Percentiles rank a stretch among this genome's conserved stretches.
Conservation (phyloP, 192 early-diverging fungal species). For the Mortierella alpina region DNA sequence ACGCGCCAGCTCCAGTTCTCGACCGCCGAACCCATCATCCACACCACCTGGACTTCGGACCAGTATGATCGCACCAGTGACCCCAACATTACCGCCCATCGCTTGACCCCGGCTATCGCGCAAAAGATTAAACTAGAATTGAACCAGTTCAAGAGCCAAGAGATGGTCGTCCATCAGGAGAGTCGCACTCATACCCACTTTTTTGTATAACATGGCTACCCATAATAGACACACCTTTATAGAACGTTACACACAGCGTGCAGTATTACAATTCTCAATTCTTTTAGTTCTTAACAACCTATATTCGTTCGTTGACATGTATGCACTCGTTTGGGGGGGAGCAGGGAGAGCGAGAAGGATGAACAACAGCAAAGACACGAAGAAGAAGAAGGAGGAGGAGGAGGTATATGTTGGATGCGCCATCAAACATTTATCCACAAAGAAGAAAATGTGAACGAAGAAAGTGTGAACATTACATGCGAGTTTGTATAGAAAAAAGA, state of each 20-base stretch:
- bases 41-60: slow-evolving; percentile 75
- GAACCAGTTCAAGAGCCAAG: slow-evolving; percentile 92
- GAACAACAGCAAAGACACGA: too few species aligned
- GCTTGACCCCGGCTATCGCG: slow-evolving; percentile 86
- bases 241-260: too few species aligned
- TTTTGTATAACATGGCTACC: slow-evolving; percentile 59
- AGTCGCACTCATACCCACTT: slow-evolving; percentile 78
- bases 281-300: too few species aligned
- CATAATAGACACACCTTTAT: background rate
- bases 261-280: background rate
- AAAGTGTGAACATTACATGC: background rate
- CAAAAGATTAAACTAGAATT: slow-evolving; percentile 92
- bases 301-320: background rate
- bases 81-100: slow-evolving; percentile 78
- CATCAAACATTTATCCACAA: too few species aligned
- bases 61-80: slow-evolving; percentile 92
- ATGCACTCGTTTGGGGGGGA: background rate
- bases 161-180: slow-evolving; percentile 90
- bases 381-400: too few species aligned
- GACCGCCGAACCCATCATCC: slow-evolving; percentile 58
- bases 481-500: background rate
- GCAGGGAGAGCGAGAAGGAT: too few species aligned
- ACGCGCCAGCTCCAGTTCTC: slow-evolving; percentile 58
- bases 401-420: too few species aligned
- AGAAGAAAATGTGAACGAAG: too few species aligned